phyloP scores from a whole-genome alignment of 2,329 filamentous ascomycete genomes.

The Epichloe uncinata region DNA sequence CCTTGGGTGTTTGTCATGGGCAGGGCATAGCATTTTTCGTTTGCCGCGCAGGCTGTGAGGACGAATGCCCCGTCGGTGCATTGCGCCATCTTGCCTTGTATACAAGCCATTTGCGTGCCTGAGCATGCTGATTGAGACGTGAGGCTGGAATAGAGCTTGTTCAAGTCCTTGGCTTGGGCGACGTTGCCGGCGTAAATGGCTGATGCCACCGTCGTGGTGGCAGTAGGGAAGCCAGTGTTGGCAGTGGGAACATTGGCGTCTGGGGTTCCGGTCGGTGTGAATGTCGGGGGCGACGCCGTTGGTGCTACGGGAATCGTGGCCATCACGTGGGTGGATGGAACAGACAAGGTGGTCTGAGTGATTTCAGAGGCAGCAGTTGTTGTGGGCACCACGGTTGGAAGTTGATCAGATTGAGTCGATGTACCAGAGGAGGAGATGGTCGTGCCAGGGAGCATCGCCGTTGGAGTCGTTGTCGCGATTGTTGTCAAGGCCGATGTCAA shows the following conservation, averaged over 20 bases:
- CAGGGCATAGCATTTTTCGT: slow-evolving; percentile 36
- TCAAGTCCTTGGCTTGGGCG: slow-evolving; percentile 29
- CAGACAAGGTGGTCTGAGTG: not conserved
- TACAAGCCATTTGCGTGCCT: slow-evolving; percentile 36
- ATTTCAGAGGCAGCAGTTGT: not conserved
- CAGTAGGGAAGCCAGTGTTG: slow-evolving; percentile 20
- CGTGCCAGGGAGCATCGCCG: not conserved
- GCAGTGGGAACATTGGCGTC: slow-evolving; percentile 29
- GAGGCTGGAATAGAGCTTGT: slow-evolving; percentile 31
- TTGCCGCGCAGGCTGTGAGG: slow-evolving; percentile 23
- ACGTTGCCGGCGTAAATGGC: slow-evolving; percentile 32
- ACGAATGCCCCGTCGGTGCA: slow-evolving; percentile 32
- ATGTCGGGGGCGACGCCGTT: not conserved
- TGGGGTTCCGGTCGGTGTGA: slow-evolving; percentile 22
- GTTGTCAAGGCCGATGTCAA: not conserved
- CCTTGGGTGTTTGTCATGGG: slow-evolving; percentile 36
- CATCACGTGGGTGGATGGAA: not conserved
- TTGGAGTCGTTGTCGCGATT: not conserved
- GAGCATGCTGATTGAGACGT: slow-evolving; percentile 33
- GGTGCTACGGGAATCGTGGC: not conserved
- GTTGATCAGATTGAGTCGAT: not conserved
- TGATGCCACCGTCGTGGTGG: slow-evolving; percentile 27
- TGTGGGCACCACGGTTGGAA: not conserved
- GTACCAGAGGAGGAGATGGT: not conserved
- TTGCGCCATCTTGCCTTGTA: slow-evolving; percentile 32